Evolutionary conservation across 1,284 basidiomycete genomes (phyloP).

Genomic region (Hymenochaete sp.): DNA sequence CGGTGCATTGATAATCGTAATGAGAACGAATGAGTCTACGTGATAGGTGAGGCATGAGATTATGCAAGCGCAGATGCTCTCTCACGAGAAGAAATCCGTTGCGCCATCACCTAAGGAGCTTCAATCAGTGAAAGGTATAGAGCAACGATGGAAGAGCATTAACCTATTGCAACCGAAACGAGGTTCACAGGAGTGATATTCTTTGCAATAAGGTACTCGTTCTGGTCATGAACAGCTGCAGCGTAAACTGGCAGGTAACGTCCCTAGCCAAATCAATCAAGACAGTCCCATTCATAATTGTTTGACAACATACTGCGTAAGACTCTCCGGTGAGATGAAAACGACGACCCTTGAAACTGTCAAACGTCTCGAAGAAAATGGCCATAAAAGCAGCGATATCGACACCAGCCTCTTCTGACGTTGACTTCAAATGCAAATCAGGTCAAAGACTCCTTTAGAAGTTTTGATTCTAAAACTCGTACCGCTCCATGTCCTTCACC

Average conservation of each 20-base stretch:
- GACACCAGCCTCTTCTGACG: conserved; percentile 58
- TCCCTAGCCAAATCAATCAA: conserved; percentile 38
- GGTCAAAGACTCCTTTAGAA: background rate
- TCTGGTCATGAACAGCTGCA: conserved; percentile 71
- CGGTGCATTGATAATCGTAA: conserved; percentile 12
- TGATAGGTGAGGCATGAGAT: background rate
- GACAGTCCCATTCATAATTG: background rate
- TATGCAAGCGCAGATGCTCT: conserved; percentile 18
- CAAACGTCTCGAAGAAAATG: conserved; percentile 69
- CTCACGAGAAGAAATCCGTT: conserved; percentile 35
- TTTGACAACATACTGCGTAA: conserved; percentile 40
- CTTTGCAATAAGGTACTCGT: conserved; percentile 45
- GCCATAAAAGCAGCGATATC: conserved; percentile 63
- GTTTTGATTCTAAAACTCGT: background rate
- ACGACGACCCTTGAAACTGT: conserved; percentile 51
- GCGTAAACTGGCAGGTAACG: conserved; percentile 83
- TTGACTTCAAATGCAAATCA: conserved; percentile 30
- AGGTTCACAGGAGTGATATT: conserved; percentile 72
- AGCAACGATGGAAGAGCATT: background rate
- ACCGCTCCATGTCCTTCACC: conserved; percentile 45
- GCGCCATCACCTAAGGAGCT: conserved; percentile 47
- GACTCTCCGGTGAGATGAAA: conserved; percentile 73
- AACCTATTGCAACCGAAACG: conserved; percentile 73
- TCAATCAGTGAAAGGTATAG: background rate
- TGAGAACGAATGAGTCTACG: conserved; percentile 8